phyloP scores from a whole-genome alignment of 805 yeast species.

The Yarrowia phangngaensis region DNA sequence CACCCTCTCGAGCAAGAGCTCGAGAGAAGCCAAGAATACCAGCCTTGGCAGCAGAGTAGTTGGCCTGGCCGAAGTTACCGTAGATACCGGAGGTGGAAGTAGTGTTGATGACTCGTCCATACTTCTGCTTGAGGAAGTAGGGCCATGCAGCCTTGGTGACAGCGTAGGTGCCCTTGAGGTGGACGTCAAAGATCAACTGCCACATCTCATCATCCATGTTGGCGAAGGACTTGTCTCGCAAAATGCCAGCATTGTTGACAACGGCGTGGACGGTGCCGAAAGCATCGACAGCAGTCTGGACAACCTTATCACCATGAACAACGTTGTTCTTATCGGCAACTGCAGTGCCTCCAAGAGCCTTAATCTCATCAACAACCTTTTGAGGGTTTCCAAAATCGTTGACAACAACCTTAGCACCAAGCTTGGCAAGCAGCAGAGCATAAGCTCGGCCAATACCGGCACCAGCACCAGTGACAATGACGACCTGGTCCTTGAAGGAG shows the following conservation, averaged over 20 bases:
- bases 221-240: conserved; percentile 80
- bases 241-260: conserved; percentile 90
- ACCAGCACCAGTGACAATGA: conserved; percentile 91
- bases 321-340: conserved; percentile 82
- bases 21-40: conserved; percentile 81
- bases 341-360: conserved; percentile 69
- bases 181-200: conserved; percentile 76
- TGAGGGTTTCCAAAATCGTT: conserved; percentile 80
- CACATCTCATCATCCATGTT: conserved; percentile 84
- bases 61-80: conserved; percentile 97
- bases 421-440: conserved; percentile 76
- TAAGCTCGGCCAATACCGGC: conserved; percentile 91
- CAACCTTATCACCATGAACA: conserved; percentile 69
- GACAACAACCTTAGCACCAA: conserved; percentile 93
- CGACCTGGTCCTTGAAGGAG: conserved; percentile 77
- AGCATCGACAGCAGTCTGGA: conserved; percentile 67
- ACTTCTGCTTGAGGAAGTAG: conserved; percentile 67
- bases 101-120: conserved; percentile 81
- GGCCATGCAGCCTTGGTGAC: conserved; percentile 94
- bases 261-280: conserved; percentile 84
- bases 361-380: conserved; percentile 70
- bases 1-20: conserved; percentile 89
- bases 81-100: conserved; percentile 95
- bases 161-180: conserved; percentile 73
- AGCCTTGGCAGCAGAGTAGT: conserved; percentile 89